Base-by-base conservation (phyloP, 2,329 filamentous ascomycete species). In the Davidsoniella neocaledoniae region DNA sequence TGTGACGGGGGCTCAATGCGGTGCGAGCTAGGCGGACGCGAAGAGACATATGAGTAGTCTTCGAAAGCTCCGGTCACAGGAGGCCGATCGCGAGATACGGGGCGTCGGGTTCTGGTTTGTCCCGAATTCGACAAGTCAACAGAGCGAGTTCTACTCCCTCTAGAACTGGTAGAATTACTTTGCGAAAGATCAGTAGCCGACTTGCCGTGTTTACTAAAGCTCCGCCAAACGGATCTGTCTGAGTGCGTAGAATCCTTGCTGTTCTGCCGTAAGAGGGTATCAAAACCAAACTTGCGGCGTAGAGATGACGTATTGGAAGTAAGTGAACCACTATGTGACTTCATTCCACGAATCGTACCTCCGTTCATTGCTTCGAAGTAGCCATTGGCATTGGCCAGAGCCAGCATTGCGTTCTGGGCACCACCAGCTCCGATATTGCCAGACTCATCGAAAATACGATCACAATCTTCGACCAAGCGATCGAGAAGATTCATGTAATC, bases 401-500 rank as follows among this genome's bases (percentile, higher is more conserved):
- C 39, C 17, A 53, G 36, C 45, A 51, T 45, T 19, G 51, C 43
- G 43, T 53, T 50, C 51, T 53, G 51, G n/a, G 43, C 51, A 23
- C 51, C 51, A 12, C 47, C 51, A 45, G 47, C 47, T 36, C 51
- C 44, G 10, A 53, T 46, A 23, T 53, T 53, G 19, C 53, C 54
- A 8, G 53, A 46, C 53, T 84, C 79, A 48, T 87, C 83, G 58
- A 94, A 94, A n/a, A 95, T 79, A 26, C 79, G 77, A 50, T 94
- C 86, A 54, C 84, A 86, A 59, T 94, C 88, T 55, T 94, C 85
- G 0, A 95, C 86, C 19, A 95, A 73, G 17, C 86, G 79, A 64
- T 95, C 88, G 43, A 95, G 70, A 12, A 95, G 68, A 50, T 90
- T 91, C 57, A 95, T 88, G 61, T 90, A 91, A 55, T 87, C 76